Conservation (phyloP, 305 asterid genomes). For the Ajuga reptans region DNA sequence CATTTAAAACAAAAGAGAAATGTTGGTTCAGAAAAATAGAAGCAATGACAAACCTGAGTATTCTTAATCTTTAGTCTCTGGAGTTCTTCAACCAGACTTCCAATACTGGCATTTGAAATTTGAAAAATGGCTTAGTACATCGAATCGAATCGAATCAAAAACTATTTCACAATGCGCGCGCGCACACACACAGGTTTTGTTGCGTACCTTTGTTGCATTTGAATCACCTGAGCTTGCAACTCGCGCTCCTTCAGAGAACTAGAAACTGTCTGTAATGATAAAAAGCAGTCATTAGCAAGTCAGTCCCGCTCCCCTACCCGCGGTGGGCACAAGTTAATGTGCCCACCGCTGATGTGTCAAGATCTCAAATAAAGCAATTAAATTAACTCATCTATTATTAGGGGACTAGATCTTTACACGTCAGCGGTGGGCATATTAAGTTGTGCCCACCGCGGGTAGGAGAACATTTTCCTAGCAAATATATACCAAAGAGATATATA, state of each 20-base stretch:
- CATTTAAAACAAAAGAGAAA: too few relatives aligned
- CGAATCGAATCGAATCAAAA: neutral
- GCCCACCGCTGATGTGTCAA: too few relatives aligned
- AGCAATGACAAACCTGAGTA: constrained; percentile 44
- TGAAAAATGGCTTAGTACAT: constrained; percentile 23
- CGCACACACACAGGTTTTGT: neutral
- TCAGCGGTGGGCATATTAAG: too few relatives aligned
- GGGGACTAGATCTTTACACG: too few relatives aligned
- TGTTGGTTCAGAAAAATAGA: neutral
- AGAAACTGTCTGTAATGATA: constrained; percentile 35
- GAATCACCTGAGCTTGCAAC: constrained; percentile 66
- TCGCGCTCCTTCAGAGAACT: constrained; percentile 56
- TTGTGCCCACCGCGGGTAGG: too few relatives aligned
- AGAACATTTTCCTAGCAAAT: too few relatives aligned
- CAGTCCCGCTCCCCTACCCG: too few relatives aligned
- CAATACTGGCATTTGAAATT: constrained; percentile 50
- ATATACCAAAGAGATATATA: neutral
- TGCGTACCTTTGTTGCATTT: constrained; percentile 62
- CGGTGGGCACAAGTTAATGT: too few relatives aligned
- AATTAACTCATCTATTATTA: too few relatives aligned
- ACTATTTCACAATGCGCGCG: neutral
- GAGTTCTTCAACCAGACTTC: constrained; percentile 75
- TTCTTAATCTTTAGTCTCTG: constrained; percentile 68
- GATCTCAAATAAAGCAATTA: too few relatives aligned
- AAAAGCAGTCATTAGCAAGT: neutral